Evolutionary conservation across 371 early-diverging fungal species (phyloP).

Genomic region (Zychaea mexicana): DNA sequence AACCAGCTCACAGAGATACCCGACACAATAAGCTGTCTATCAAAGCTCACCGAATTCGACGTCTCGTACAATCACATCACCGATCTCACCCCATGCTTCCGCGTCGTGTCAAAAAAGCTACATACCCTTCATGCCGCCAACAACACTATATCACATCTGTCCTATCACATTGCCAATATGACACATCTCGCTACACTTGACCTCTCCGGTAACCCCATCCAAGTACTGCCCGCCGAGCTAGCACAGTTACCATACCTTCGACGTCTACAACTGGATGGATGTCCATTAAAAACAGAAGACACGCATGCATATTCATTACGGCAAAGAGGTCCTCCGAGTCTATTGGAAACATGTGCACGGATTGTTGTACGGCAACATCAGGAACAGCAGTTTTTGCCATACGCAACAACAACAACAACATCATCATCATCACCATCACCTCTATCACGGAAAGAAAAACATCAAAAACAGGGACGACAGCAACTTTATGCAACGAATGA

Average conservation of each 20-base stretch:
- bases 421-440: too few species aligned
- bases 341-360: conserved; percentile 78
- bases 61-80: conserved; percentile 65
- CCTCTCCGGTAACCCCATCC: conserved; percentile 68
- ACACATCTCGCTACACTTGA: conserved; percentile 58
- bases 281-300: conserved; percentile 41
- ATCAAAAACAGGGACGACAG: conserved; percentile 4
- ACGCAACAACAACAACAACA: not conserved
- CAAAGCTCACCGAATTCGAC: conserved; percentile 67
- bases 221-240: conserved; percentile 73
- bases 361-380: conserved; percentile 49
- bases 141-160: conserved; percentile 57
- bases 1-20: conserved; percentile 40
- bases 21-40: conserved; percentile 65
- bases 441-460: too few species aligned
- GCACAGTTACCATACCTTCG: conserved; percentile 67
- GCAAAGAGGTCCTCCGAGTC: conserved; percentile 46
- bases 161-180: conserved; percentile 51
- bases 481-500: not conserved
- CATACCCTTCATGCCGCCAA: conserved; percentile 51
- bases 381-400: too few species aligned
- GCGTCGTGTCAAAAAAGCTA: conserved; percentile 8
- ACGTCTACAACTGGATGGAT: conserved; percentile 56
- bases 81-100: conserved; percentile 49
- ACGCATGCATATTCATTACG: conserved; percentile 14